Evolutionary conservation across 2,329 filamentous ascomycete species (phyloP), one percentile per base, ranked within the genome.

Genomic region (Exserohilum turcica): DNA sequence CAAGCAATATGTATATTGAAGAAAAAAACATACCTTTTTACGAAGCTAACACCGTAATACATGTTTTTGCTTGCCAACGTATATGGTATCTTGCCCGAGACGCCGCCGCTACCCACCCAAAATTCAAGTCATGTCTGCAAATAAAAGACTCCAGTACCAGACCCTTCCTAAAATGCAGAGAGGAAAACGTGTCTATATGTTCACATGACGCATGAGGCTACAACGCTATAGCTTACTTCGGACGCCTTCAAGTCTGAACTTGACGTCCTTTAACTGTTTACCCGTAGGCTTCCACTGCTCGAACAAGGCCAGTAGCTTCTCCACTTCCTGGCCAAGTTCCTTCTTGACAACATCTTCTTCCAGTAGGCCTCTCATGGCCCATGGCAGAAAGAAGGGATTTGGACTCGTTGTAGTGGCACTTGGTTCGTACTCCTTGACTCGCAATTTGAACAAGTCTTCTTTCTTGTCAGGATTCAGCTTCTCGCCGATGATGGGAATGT

Each of bases 241-340:
- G 38, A 99, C 90, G 2, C 89, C 93, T 77, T 97, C 94, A 16
- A 99, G 79, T 57, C 94, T 83, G 75, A 95, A 97, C 75, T 96
- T 96, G 40, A 99, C 92, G 75, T 99, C 94, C 77, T 94, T 96
- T 52, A 99, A 77, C 37, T 90, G 90, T 78, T 97, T 99, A 6
- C 87, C 96, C 0, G 81, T 82, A 0, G 94, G 94, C 69, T 89
- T 92, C 94, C 94, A 99, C 47, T 90, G 86, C 71, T 97, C 92
- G 74, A 97, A 99, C 73, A 96, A 86, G 54, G 80, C 81, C n/a
- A 99, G 78, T 44, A 99, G 75, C 67, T 91, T 84, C 55, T 84
- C 84, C 6, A 91, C 91, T 76, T 99, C 94, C 1, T 82, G 77
- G 28, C 85, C 85, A 15, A 96, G 77, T 69, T 95, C 89, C 18